Evolutionary conservation across 2,329 filamentous ascomycete species (phyloP).

Genomic region (Fusarium algeriense): DNA sequence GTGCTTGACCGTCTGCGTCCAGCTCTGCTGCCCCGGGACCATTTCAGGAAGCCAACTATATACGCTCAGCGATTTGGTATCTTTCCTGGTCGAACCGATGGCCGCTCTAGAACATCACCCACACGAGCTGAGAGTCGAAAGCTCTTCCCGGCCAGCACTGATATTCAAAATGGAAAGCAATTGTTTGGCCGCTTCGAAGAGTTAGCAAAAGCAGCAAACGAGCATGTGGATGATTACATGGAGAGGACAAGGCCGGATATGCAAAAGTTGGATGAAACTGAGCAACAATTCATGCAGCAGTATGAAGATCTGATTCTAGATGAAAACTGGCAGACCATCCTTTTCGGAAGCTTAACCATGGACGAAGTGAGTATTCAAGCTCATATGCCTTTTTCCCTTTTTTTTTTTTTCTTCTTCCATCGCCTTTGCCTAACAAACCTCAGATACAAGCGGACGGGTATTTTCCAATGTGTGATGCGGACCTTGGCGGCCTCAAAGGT

Average conservation of each 20-base stretch:
- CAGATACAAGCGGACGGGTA: constrained; percentile 45
- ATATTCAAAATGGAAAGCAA: constrained; percentile 36
- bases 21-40: constrained; percentile 42
- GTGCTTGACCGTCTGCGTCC: constrained; percentile 42
- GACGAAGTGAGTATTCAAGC: constrained; percentile 44
- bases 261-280: constrained; percentile 12
- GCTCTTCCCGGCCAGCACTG: constrained; percentile 7
- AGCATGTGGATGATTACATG: constrained; percentile 41
- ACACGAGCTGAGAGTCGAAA: constrained; percentile 42
- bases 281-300: constrained; percentile 38
- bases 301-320: constrained; percentile 46
- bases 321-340: constrained; percentile 49
- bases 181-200: constrained; percentile 39
- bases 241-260: constrained; percentile 17
- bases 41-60: constrained; percentile 41
- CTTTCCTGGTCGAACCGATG: constrained; percentile 46
- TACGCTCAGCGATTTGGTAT: constrained; percentile 49
- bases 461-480: constrained; percentile 35
- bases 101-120: constrained; percentile 50
- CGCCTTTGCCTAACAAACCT: neutral
- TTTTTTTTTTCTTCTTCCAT: neutral
- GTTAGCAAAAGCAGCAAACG: constrained; percentile 15
- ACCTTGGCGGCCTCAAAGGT: constrained; percentile 32
- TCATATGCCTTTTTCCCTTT: too few species aligned
- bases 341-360: constrained; percentile 49